Evolutionary conservation across 495 filamentous ascomycete genomes (phyloP), one percentile per base, ranked within the genome.

Genomic region (Xylaria longipes): DNA sequence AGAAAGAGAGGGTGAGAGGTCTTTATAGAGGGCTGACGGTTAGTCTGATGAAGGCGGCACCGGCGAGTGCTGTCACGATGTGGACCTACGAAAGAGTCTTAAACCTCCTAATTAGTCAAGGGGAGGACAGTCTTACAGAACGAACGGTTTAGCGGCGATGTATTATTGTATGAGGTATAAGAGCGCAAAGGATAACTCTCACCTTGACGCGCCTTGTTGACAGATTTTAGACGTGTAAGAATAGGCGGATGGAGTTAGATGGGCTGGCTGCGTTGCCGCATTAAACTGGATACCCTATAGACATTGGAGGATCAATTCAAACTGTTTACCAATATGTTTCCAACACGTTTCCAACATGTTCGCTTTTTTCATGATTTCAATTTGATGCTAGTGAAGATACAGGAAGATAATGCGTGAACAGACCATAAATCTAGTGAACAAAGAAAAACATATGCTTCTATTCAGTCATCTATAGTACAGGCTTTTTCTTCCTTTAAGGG

Each of bases 31-130:
- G 96, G 3, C 80, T 99, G 71, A 91, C 91, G 5, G 94, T 98
- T 3, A 94, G 94, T 75, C 79, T 99, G 81, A 72, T 98, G 70
- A 99, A 99, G 84, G 94, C 96, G 20, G 97, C 95, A 37, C 96
- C 96, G 58, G 91, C 97, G 27, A 97, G 94, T 81, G 97, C 96
- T 2, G 89, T 97, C 25, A 99, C 96, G 0, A 96, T 99, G 93
- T 99, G 97, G 96, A 98, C 95, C 1, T 98, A 98, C 82, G 96
- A 98, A 82, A 81, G 89, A 73, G 87, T 86, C 7, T 79, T 97
- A 79, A 85, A 79, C 69, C 74, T 90, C 7, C 80, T 94, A 52
- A 85, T 86, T 43, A 81, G 86, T 50, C 77, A 83, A 67, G 82
- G 87, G 25, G 74, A 71, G 0, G 71, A 77, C 61, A 33, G 31